Base-by-base conservation (phyloP, 2,329 filamentous ascomycete species). In the Phyllosticta citribraziliensis region DNA sequence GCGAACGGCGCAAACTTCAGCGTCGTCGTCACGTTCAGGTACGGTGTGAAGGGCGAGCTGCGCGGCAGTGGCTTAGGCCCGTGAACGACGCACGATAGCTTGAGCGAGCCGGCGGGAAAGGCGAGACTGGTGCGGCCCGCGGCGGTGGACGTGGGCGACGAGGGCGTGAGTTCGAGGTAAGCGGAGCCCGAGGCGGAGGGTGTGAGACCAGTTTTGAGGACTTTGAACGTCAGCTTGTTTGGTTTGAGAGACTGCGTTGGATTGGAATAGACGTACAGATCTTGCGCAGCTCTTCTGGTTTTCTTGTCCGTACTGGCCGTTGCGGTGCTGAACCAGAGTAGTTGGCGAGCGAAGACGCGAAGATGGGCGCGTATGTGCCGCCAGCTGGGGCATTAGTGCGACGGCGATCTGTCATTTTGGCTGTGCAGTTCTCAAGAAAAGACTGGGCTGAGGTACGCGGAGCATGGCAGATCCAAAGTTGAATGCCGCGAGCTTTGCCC, bases 1-100 rank as follows among this genome's bases (percentile, higher is more conserved):
- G 94, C 93, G 71, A 99, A 99, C 0, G 94, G 92, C 0, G 94
- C 92, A 72, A 96, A 97, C 76, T 97, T 99, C 70, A 99, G 88
- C 67, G 96, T 91, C 2, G 93, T 95, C 14, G 89, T 91, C 57
- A 99, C 83, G 53, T 97, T 87, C 65, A 97, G 85, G 68, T 96
- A 92, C 10, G 94, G 91, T 58, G 90, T 94, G 77, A 97, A 99
- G 1, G 91, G 88, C 27, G 91, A 90, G 61, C 89, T 95, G 71
- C 91, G 86, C 33, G 93, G 92, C 52, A 99, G 82, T 24, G 94
- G 91, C 66, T 92, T 86, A 3, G 94, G 94, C 1, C 94, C 94
- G 75, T 97, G 93, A 60, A 97, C 90, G 11, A 91, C 92, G 73
- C 92, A 96, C 64, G 88, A 89, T 63, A 99, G 85, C 75, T 99